phyloP scores from a whole-genome alignment of 306 rosid species.

The Sechiopsis laciniata region DNA sequence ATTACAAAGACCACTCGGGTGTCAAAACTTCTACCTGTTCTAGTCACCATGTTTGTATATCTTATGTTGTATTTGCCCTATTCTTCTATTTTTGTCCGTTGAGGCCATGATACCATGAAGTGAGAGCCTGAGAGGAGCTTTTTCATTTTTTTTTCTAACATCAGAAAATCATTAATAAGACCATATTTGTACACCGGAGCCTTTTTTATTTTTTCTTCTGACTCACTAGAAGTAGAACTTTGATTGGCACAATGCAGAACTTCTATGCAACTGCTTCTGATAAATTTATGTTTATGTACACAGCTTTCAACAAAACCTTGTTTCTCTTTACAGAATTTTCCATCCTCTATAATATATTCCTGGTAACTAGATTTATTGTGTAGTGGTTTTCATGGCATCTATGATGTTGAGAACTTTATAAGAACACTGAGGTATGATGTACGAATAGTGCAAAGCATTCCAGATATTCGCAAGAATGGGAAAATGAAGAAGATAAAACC shows the following conservation, averaged over 20 bases:
- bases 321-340: neutral
- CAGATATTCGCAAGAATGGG: slow-evolving; percentile 65
- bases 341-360: neutral
- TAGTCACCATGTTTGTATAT: neutral
- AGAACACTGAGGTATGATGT: slow-evolving; percentile 68
- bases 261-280: neutral
- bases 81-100: neutral
- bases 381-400: slow-evolving; percentile 93
- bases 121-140: neutral
- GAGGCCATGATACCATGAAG: neutral
- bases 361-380: slow-evolving; percentile 20
- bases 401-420: slow-evolving; percentile 92
- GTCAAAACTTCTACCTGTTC: neutral
- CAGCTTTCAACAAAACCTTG: neutral
- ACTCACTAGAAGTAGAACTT: too few relatives aligned
- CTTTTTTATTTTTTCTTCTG: too few relatives aligned
- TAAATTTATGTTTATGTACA: neutral
- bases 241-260: neutral
- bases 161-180: neutral
- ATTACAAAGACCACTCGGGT: too few relatives aligned
- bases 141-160: neutral
- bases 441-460: slow-evolving; percentile 73
- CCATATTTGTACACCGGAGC: too few relatives aligned
- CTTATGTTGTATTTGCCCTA: neutral
- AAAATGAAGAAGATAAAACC: slow-evolving; percentile 87